Evolutionary conservation across 1,139 yeast species (phyloP).

Genomic region (Candida tetrigidarum): DNA sequence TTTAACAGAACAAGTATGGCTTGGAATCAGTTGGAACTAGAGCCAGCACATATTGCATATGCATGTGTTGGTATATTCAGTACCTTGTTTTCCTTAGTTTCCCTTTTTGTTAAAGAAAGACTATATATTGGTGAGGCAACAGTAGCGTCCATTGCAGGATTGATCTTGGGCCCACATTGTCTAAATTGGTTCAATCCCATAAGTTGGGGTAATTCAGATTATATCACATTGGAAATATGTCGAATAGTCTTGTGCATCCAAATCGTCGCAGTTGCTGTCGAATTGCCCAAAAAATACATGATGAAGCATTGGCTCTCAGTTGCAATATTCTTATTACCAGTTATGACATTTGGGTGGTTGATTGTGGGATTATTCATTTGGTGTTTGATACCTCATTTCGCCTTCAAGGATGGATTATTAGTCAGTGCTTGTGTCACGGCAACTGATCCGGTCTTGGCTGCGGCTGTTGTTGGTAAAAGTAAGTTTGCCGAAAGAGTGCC

Average conservation of each 20-base stretch:
- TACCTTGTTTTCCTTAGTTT: slow-evolving; percentile 83
- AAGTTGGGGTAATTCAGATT: slow-evolving; percentile 90
- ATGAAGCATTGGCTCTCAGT: slow-evolving; percentile 89
- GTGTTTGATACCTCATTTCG: slow-evolving; percentile 81
- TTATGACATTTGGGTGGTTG: slow-evolving; percentile 95
- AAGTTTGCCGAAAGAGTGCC: slow-evolving; percentile 97
- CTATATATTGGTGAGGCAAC: slow-evolving; percentile 96
- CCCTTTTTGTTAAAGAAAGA: slow-evolving; percentile 87
- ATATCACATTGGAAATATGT: slow-evolving; percentile 85
- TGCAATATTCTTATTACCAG: slow-evolving; percentile 77
- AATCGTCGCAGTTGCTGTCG: slow-evolving; percentile 97
- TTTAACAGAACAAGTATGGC: slow-evolving; percentile 27
- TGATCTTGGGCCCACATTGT: slow-evolving; percentile 94
- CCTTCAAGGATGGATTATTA: slow-evolving; percentile 75
- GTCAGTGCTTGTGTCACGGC: slow-evolving; percentile 96
- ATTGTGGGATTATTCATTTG: slow-evolving; percentile 85
- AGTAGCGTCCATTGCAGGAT: slow-evolving; percentile 89
- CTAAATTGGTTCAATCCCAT: slow-evolving; percentile 86
- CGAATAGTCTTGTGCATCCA: slow-evolving; percentile 89
- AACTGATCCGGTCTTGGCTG: slow-evolving; percentile 97
- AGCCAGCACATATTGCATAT: slow-evolving; percentile 80
- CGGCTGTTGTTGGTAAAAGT: slow-evolving; percentile 98
- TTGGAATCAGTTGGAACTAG: slow-evolving; percentile 48
- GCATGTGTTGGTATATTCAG: slow-evolving; percentile 93
- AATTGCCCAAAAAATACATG: slow-evolving; percentile 93